These are phyloP conservation scores for Cryptosporidium tyzzeri DNA, from an alignment of 169 alveolate species.

Conservation along the genomic window DNA sequence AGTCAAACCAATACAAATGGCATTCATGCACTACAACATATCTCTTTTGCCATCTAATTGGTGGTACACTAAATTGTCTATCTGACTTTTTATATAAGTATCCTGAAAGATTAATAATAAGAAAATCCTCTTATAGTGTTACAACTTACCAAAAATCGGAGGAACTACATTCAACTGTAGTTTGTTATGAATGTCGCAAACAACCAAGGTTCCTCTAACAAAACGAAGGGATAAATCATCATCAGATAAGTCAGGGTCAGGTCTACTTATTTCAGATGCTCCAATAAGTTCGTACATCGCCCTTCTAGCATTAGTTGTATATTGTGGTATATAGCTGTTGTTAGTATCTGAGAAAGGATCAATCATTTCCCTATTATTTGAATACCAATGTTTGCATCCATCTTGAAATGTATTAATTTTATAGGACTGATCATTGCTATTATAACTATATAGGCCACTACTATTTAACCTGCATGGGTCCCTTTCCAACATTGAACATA, in stretches of 20 bases:
- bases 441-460: constrained; percentile 69
- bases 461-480: constrained; percentile 69
- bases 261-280: constrained; percentile 55
- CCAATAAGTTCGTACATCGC: constrained; percentile 75
- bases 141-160: constrained; percentile 72
- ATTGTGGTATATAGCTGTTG: constrained; percentile 69
- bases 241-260: constrained; percentile 71
- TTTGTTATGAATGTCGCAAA: constrained; percentile 51
- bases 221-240: constrained; percentile 70
- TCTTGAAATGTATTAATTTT: constrained; percentile 69
- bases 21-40: constrained; percentile 75
- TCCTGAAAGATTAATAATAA: not conserved
- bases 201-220: constrained; percentile 71
- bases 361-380: constrained; percentile 53
- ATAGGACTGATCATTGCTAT: constrained; percentile 67
- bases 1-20: constrained; percentile 75
- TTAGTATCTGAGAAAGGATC: constrained; percentile 72
- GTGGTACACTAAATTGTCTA: constrained; percentile 57
- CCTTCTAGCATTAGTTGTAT: constrained; percentile 73
- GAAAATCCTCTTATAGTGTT: not conserved
- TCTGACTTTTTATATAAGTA: constrained; percentile 60
- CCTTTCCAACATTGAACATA: constrained; percentile 56
- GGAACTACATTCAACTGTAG: constrained; percentile 64
- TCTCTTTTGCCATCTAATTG: constrained; percentile 73
- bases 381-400: constrained; percentile 69